phyloP scores from a whole-genome alignment of 116 monocot species.

The Trichopus zeylanicus region DNA sequence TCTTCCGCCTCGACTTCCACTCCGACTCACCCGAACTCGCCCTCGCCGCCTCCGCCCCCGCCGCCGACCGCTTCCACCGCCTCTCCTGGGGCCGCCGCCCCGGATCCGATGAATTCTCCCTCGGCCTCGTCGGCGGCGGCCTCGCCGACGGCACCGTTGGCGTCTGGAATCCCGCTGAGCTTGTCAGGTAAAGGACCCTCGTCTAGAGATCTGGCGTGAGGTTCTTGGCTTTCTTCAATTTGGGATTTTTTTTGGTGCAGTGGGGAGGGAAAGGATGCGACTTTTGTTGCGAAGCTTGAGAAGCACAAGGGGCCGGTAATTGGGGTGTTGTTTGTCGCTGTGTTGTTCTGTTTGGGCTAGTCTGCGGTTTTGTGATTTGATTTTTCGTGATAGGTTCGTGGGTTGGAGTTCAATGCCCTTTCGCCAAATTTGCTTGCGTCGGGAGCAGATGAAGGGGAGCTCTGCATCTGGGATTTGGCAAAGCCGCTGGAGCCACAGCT shows the following conservation, averaged over 20 bases:
- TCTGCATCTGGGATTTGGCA: conserved; percentile 90
- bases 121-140: conserved; percentile 83
- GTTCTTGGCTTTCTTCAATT: no score
- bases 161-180: conserved; percentile 65
- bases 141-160: conserved; percentile 60
- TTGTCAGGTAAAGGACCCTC: conserved; percentile 56
- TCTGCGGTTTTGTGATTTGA: not conserved
- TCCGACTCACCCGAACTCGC: conserved; percentile 59
- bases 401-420: conserved; percentile 65
- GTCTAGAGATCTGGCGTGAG: no score
- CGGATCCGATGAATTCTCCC: conserved; percentile 39
- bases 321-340: not conserved
- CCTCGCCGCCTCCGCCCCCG: no score
- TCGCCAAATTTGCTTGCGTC: conserved; percentile 82
- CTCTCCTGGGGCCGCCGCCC: conserved; percentile 66
- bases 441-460: conserved; percentile 91
- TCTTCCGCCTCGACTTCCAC: conserved; percentile 77
- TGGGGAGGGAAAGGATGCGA: conserved; percentile 46
- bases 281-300: conserved; percentile 64
- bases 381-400: conserved; percentile 54
- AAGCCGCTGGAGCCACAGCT: conserved; percentile 63
- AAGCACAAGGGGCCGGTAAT: conserved; percentile 85
- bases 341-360: not conserved
- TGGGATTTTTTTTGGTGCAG: no score
- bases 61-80: conserved; percentile 82